These are phyloP conservation scores for Penicillium sclerotigenum DNA, from an alignment of 2,329 filamentous ascomycete species.

Conservation along the genomic window DNA sequence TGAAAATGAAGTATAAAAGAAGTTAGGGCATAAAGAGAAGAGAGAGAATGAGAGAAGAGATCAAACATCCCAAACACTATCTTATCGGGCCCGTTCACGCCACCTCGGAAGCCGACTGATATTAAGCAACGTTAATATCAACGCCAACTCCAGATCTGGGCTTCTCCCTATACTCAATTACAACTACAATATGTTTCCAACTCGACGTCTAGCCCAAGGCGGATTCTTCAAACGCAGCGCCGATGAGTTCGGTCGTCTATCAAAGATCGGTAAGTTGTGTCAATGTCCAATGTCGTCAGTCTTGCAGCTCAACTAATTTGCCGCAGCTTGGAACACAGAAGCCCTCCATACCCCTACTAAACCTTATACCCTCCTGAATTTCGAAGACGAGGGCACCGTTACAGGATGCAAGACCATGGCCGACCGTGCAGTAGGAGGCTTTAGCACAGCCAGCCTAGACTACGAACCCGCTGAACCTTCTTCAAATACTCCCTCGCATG, in stretches of 20 bases:
- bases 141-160: not conserved
- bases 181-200: slow-evolving; percentile 37
- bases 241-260: slow-evolving; percentile 57
- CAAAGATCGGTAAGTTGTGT: slow-evolving; percentile 49
- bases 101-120: slow-evolving; percentile 16
- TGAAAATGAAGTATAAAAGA: not conserved
- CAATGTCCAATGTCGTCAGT: not conserved
- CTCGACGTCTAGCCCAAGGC: slow-evolving; percentile 38
- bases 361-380: slow-evolving; percentile 41
- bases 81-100: slow-evolving; percentile 23
- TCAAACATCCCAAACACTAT: slow-evolving; percentile 2
- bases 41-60: not conserved
- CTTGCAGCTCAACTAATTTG: slow-evolving; percentile 4
- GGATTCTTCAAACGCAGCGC: slow-evolving; percentile 59
- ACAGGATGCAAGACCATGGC: slow-evolving; percentile 69
- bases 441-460: slow-evolving; percentile 70
- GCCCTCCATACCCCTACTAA: slow-evolving; percentile 37
- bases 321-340: slow-evolving; percentile 43
- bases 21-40: not conserved
- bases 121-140: slow-evolving; percentile 1
- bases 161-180: not conserved
- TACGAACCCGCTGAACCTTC: slow-evolving; percentile 52
- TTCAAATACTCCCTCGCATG: slow-evolving; percentile 57
- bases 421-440: slow-evolving; percentile 82
- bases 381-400: slow-evolving; percentile 38